These are phyloP conservation scores for Ottelia alismoides DNA, from an alignment of 106 monocot genomes.

Conservation along the genomic window DNA sequence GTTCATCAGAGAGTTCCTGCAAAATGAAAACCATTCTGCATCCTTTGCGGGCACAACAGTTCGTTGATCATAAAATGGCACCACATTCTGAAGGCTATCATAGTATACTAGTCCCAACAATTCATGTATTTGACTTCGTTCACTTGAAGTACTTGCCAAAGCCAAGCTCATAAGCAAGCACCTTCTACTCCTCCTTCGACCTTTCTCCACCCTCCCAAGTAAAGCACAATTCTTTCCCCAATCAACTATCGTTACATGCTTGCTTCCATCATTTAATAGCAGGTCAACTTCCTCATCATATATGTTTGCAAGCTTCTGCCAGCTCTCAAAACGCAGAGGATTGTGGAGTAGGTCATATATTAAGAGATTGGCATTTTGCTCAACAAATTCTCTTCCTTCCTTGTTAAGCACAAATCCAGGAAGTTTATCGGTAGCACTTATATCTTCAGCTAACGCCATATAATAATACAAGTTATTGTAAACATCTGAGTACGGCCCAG, in stretches of 20 bases:
- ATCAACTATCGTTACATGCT: constrained; percentile 70
- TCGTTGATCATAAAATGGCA: constrained; percentile 92
- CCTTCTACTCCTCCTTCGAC: constrained; percentile 77
- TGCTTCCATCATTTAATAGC: constrained; percentile 94
- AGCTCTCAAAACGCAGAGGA: constrained; percentile 90
- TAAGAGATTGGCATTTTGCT: constrained; percentile 83
- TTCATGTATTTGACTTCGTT: constrained; percentile 86
- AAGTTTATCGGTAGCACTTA: constrained; percentile 89
- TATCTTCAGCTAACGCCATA: constrained; percentile 88
- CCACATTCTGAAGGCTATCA: constrained; percentile 95
- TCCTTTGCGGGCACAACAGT: constrained; percentile 59
- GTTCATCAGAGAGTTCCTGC: constrained; percentile 74
- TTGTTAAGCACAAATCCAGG: constrained; percentile 90
- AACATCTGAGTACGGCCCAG: constrained; percentile 70
- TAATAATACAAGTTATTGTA: constrained; percentile 87
- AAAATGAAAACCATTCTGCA: constrained; percentile 60
- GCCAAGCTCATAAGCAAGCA: constrained; percentile 88
- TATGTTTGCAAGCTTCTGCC: constrained; percentile 98
- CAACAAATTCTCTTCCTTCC: constrained; percentile 94
- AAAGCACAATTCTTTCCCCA: constrained; percentile 66
- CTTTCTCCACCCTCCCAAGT: constrained; percentile 72
- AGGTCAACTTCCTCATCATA: constrained; percentile 99
- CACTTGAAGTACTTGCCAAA: constrained; percentile 47
- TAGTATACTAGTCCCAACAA: constrained; percentile 91
- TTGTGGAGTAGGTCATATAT: constrained; percentile 95